These are phyloP conservation scores for Arabidopsis hybrid DNA, from an alignment of 441 rosid genomes.

Conservation along the genomic window DNA sequence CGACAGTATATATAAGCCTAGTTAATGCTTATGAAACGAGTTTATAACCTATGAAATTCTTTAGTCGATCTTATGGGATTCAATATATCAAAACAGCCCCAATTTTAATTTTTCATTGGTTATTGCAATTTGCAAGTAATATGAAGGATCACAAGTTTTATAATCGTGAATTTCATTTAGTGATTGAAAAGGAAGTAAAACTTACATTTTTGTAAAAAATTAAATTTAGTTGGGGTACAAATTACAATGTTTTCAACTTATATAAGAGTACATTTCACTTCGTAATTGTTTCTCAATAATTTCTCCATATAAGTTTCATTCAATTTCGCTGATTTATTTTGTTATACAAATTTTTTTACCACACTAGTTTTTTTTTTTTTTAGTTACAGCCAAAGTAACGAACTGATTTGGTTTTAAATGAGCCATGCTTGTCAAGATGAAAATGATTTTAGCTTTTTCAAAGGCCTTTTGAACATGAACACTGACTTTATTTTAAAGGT, in stretches of 20 bases:
- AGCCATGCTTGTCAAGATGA: constrained; percentile 45
- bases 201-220: no score
- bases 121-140: constrained; percentile 2
- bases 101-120: not conserved
- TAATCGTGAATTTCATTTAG: not conserved
- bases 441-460: constrained; percentile 43
- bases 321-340: not conserved
- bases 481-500: constrained; percentile 43
- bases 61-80: not conserved
- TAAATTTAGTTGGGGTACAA: no score
- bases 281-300: not conserved
- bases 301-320: not conserved
- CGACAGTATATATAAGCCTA: not conserved
- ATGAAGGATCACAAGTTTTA: not conserved
- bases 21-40: not conserved
- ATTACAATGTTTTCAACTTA: not conserved
- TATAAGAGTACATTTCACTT: constrained; percentile 10
- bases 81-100: not conserved
- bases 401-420: constrained; percentile 21
- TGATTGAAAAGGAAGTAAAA: no score
- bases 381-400: constrained; percentile 16
- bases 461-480: constrained; percentile 39
- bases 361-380: not conserved
- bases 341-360: not conserved
- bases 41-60: not conserved